Base-by-base conservation (phyloP, 2,329 filamentous ascomycete genomes). In the Cordyceps cateniannulata region DNA sequence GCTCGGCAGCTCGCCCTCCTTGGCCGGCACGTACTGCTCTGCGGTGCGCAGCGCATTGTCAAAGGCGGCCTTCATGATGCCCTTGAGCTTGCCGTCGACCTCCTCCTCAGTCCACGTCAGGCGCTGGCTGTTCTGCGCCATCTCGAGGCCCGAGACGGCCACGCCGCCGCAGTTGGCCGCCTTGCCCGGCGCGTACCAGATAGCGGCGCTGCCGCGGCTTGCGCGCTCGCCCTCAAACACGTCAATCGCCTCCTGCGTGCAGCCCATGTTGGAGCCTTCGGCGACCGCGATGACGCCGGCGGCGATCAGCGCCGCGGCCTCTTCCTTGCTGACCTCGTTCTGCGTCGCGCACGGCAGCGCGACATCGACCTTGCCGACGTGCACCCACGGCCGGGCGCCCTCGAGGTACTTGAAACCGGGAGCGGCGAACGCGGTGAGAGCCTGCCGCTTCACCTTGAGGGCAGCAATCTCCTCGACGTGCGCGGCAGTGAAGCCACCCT, bases 191-290 rank as follows among this genome's bases (percentile, higher is more conserved):
- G 90, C 95, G 77, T 98, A 98, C 95, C 95, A 99, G 76, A 96
- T 86, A 63, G 90, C 85, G 7, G 78, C 73, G 57, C 77, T 76
- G 66, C 85, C 85, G 80, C 91, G 86, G 73, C 84, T 84, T 73
- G 81, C 85, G 68, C 93, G 85, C 70, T 87, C 81, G 20, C 82
- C 84, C 84, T 98, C 93, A 75, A 98, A 98, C 66, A 91, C 81
- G 70, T 96, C 90, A 70, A 99, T 97, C 67, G 93, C 93, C 66
- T 90, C 92, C 78, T 95, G 91, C 38, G 93, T 97, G 83, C 92
- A 97, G 66, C 95, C 95, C 95, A 99, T 98, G 86, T 98, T 98
- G 78, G 89, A 95, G 61, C 95, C 95, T 80, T 99, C 95, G 62
- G 95, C 95, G 67, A 98, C 88, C 81, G 91, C 96, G 74, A 88